Evolutionary conservation across 148 eudicot species (phyloP).

Genomic region (Limonium bicolor): DNA sequence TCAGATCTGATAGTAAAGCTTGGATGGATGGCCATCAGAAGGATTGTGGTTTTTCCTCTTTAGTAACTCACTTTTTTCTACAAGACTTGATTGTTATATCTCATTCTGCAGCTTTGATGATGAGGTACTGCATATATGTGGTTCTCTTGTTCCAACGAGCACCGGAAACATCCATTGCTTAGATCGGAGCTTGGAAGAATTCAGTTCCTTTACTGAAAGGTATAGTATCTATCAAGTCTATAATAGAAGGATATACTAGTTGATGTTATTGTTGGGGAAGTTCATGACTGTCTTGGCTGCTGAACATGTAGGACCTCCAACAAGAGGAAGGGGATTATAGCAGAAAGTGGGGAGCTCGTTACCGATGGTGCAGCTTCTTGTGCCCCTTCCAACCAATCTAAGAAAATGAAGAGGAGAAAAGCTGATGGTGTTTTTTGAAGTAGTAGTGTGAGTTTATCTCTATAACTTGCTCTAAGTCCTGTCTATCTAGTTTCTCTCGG

Average conservation of each 20-base stretch:
- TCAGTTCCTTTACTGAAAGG: slow-evolving; percentile 14
- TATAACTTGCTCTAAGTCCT: too few species aligned
- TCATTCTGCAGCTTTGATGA: slow-evolving; percentile 53
- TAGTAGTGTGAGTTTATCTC: too few species aligned
- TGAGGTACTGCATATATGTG: slow-evolving; percentile 65
- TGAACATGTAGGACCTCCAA: slow-evolving; percentile 17
- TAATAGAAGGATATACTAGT: not conserved
- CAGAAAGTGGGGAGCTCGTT: slow-evolving; percentile 15
- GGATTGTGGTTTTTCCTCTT: not conserved
- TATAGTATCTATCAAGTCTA: too few species aligned
- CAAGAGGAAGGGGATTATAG: slow-evolving; percentile 22
- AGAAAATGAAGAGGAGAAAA: slow-evolving; percentile 45
- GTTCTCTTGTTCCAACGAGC: slow-evolving; percentile 44
- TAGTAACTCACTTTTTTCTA: not conserved
- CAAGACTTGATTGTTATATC: not conserved
- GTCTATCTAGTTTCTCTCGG: too few species aligned
- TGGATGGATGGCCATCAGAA: not conserved
- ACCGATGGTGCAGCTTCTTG: slow-evolving; percentile 12
- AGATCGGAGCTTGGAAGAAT: slow-evolving; percentile 30
- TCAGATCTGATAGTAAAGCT: not conserved
- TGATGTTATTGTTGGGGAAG: not conserved
- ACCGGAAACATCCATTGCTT: slow-evolving; percentile 64
- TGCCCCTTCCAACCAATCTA: slow-evolving; percentile 13
- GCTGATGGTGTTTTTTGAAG: slow-evolving; percentile 17
- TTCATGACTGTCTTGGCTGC: not conserved